Conservation (phyloP, 2,329 filamentous ascomycete species). For the Moelleriella libera region DNA sequence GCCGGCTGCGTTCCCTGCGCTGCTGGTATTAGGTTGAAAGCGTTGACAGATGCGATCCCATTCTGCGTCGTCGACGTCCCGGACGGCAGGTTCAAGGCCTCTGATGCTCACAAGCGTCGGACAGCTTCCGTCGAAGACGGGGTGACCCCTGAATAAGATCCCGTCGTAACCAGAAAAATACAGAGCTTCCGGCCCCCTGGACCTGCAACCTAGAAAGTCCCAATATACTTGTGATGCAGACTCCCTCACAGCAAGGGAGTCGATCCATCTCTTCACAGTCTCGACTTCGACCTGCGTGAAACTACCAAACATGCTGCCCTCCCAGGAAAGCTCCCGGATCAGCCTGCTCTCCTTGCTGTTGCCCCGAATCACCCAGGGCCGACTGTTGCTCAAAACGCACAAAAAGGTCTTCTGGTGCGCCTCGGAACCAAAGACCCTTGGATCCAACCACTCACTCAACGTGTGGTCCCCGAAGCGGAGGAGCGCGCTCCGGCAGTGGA, state of each 20-base stretch:
- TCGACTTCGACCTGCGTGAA: conserved; percentile 27
- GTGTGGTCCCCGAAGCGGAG: conserved; percentile 3
- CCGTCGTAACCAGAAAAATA: not conserved
- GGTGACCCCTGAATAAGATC: not conserved
- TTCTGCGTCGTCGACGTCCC: not conserved
- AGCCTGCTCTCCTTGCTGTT: conserved; percentile 23
- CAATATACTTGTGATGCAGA: not conserved
- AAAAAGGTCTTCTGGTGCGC: conserved; percentile 4
- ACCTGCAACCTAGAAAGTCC: not conserved
- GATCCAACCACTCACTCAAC: conserved; percentile 2
- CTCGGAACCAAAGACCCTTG: not conserved
- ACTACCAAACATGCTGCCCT: conserved; percentile 33
- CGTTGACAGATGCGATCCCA: not conserved
- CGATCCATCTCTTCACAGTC: conserved; percentile 5
- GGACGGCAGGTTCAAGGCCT: not conserved
- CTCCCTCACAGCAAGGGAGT: not conserved
- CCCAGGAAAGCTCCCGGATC: conserved; percentile 26
- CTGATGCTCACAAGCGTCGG: not conserved
- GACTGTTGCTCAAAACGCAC: conserved; percentile 1
- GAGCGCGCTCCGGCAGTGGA: conserved; percentile 3
- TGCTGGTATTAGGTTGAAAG: not conserved
- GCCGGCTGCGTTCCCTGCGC: no score
- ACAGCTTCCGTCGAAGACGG: not conserved
- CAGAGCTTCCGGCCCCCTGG: no score
- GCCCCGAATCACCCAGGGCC: conserved; percentile 24